These are phyloP conservation scores for Ensete glaucum DNA, from an alignment of 176 grass and related monocot species.

Conservation along the genomic window DNA sequence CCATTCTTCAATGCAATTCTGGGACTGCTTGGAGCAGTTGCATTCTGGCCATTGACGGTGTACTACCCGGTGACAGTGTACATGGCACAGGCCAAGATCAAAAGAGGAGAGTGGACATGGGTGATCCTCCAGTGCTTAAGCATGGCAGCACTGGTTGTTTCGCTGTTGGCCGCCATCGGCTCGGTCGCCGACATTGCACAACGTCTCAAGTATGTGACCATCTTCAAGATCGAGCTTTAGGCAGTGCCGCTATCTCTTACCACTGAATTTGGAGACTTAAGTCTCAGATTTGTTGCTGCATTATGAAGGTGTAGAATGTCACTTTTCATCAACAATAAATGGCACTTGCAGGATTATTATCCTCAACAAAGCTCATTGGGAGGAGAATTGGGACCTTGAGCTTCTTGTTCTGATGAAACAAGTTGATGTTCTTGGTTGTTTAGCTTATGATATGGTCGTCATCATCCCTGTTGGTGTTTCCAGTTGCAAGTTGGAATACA, in stretches of 20 bases:
- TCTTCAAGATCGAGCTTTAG: conserved; percentile 72
- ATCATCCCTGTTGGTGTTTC: no score
- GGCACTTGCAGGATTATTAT: no score
- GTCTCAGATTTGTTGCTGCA: no score
- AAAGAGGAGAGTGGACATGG: conserved; percentile 46
- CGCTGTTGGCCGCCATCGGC: conserved; percentile 58
- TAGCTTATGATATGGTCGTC: no score
- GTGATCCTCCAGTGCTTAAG: conserved; percentile 62
- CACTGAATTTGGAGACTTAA: no score
- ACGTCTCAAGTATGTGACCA: conserved; percentile 54
- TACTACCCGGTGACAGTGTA: conserved; percentile 84
- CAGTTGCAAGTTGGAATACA: no score
- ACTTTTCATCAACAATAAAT: no score
- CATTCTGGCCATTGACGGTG: conserved; percentile 81
- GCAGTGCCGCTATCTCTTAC: not conserved
- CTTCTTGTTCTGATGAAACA: no score
- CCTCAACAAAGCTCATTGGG: no score
- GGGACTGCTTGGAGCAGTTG: conserved; percentile 58
- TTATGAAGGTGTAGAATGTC: no score
- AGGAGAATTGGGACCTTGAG: no score
- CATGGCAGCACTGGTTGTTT: conserved; percentile 46
- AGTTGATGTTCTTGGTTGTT: no score
- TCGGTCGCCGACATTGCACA: conserved; percentile 66
- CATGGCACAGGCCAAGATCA: conserved; percentile 64
- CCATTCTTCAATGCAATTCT: conserved; percentile 95